Evolutionary conservation across 2,329 filamentous ascomycete species (phyloP).

Genomic region (Diaporthe aspalathi): DNA sequence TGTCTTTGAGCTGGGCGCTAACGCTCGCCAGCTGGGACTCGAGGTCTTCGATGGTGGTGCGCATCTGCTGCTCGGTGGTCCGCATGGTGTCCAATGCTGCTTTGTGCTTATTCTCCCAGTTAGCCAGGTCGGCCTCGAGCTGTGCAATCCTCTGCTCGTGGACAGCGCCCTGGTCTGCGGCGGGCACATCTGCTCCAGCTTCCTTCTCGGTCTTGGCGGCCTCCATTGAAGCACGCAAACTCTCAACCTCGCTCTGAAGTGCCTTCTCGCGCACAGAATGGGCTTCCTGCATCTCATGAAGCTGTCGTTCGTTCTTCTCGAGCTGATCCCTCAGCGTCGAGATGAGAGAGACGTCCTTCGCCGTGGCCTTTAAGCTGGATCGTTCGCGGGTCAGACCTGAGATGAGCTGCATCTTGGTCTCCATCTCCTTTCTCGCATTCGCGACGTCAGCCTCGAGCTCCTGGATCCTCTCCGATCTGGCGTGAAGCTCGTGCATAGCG

Average conservation of each 20-base stretch:
- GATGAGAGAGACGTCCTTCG: slow-evolving; percentile 92
- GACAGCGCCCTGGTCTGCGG: slow-evolving; percentile 47
- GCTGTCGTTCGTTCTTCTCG: slow-evolving; percentile 84
- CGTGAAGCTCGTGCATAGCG: slow-evolving; percentile 91
- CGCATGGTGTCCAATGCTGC: slow-evolving; percentile 77
- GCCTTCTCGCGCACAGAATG: slow-evolving; percentile 81
- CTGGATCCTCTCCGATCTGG: slow-evolving; percentile 88
- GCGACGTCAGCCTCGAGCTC: slow-evolving; percentile 87
- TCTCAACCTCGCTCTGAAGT: slow-evolving; percentile 76
- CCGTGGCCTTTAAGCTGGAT: slow-evolving; percentile 84
- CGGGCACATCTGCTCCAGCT: slow-evolving; percentile 46
- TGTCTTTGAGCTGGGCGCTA: slow-evolving; percentile 32
- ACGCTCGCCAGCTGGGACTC: slow-evolving; percentile 61
- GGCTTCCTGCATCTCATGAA: slow-evolving; percentile 77
- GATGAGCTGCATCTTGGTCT: slow-evolving; percentile 95
- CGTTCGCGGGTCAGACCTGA: slow-evolving; percentile 92
- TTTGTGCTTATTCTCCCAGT: slow-evolving; percentile 83
- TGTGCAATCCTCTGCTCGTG: slow-evolving; percentile 70
- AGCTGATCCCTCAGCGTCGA: slow-evolving; percentile 89
- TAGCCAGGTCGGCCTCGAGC: slow-evolving; percentile 77
- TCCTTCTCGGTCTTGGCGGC: slow-evolving; percentile 22
- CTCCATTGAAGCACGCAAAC: slow-evolving; percentile 67
- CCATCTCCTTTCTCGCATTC: slow-evolving; percentile 93
- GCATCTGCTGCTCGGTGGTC: slow-evolving; percentile 77
- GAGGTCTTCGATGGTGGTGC: slow-evolving; percentile 77